Evolutionary conservation across 306 rosid genomes (phyloP), one percentile per base, ranked within the genome.

Genomic region (Prunus padus): DNA sequence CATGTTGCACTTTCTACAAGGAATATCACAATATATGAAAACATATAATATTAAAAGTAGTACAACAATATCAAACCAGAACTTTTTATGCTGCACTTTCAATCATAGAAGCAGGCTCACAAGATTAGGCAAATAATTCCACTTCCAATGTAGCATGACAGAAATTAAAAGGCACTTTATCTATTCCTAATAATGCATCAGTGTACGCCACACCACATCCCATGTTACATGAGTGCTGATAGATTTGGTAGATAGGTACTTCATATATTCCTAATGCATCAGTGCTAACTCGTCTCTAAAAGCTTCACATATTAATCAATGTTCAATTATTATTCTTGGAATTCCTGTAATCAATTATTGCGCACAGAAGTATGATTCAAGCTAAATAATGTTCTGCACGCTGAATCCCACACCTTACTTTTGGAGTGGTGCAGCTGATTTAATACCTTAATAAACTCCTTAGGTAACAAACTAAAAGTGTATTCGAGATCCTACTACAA

Each of bases 1-100:
- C 96, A 67, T 86, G 81, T 86, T 88, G 96, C 65, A 91, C 96
- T 88, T 83, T 86, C 97, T 93, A 78, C 22, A 81, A 42, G 77
- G 31, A 59, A 40, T 31, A 55, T 46, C 37, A 15, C 54, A 19
- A 51, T 42, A 49, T 22, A 51, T 64, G 7, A 22, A n/a, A 42
- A 46, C 30, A 51, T 33, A 40, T 57, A 23, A 46, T 4, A 23
- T 14, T 15, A 4, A 67, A 46, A 11, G 14, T 14, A 67, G 42
- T 4, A 5, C 22, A 44, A 67, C 42, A n/a, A 3, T 66, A 52
- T 76, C 59, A 42, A 44, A 69, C 64, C 60, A 67, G 28, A 57
- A 55, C 67, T 66, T 9, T 56, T 60, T 73, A 60, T 19, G 14
- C 16, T 18, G 16, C 22, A 3, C 25, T 69, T 55, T 57, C 28